These are phyloP conservation scores for Pythium phragmiticola DNA, from an alignment of 352 stramenopile species.

Conservation along the genomic window DNA sequence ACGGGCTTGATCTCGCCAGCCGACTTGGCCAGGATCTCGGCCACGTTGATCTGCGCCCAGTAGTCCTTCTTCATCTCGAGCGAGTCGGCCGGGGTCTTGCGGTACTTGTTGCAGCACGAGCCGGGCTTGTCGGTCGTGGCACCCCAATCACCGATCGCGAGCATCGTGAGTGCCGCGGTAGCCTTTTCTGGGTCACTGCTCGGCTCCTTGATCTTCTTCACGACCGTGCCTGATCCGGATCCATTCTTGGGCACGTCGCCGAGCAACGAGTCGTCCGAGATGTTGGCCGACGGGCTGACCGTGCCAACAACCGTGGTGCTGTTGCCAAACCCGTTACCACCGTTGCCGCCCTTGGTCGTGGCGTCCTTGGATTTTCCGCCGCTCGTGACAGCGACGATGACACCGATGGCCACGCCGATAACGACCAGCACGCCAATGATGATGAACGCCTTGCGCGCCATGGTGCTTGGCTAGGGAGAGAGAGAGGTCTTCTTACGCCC, in stretches of 20 bases:
- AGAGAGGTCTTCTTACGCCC: conserved; percentile 11
- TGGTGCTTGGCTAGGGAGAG: conserved; percentile 22
- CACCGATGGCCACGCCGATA: conserved; percentile 57
- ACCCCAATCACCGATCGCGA: conserved; percentile 87
- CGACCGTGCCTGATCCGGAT: conserved; percentile 29
- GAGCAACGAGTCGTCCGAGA: conserved; percentile 50
- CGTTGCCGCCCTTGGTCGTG: conserved; percentile 10
- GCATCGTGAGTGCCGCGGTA: conserved; percentile 60
- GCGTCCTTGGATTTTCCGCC: conserved; percentile 32
- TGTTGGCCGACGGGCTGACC: conserved; percentile 18
- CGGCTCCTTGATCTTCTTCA: conserved; percentile 36
- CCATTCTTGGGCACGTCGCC: conserved; percentile 23
- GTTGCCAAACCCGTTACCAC: conserved; percentile 7
- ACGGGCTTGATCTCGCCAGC: conserved; percentile 63
- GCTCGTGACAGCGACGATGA: conserved; percentile 66
- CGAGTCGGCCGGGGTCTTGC: conserved; percentile 73
- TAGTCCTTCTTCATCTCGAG: conserved; percentile 88
- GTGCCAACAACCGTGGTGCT: conserved; percentile 11
- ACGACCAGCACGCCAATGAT: conserved; percentile 66
- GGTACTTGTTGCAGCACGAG: conserved; percentile 89
- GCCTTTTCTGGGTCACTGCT: conserved; percentile 55
- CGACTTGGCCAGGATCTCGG: conserved; percentile 73
- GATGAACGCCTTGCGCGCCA: conserved; percentile 64
- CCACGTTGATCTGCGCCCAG: conserved; percentile 84
- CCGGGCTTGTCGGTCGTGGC: conserved; percentile 84